Evolutionary conservation across 345 rosid species (phyloP).

Genomic region (Eucalyptus marginata): DNA sequence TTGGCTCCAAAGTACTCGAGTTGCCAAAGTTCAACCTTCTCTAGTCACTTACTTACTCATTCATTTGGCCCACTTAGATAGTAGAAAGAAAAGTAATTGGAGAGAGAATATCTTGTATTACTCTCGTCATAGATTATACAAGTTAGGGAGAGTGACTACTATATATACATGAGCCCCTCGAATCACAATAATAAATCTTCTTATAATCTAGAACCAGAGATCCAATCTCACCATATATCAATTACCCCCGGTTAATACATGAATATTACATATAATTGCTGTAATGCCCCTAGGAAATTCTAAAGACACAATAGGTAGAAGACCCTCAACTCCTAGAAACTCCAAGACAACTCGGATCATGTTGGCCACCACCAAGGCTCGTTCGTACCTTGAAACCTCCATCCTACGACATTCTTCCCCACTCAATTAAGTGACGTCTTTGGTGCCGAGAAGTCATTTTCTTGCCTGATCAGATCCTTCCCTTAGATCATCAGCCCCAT

Average conservation of each 20-base stretch:
- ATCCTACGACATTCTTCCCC: not conserved
- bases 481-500: not conserved
- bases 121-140: not conserved
- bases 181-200: not conserved
- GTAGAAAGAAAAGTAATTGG: not conserved
- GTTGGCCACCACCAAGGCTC: not conserved
- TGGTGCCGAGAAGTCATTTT: not conserved
- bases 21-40: not conserved
- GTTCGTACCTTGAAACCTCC: not conserved
- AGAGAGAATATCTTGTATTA: not conserved
- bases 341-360: not conserved
- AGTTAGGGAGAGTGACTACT: not conserved
- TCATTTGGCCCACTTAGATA: not conserved
- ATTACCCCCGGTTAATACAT: not conserved
- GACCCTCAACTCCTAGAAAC: not conserved
- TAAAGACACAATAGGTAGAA: not conserved
- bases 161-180: not conserved
- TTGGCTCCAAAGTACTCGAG: not conserved
- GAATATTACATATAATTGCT: not conserved
- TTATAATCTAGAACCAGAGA: not conserved
- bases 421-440: not conserved
- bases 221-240: not conserved
- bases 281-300: not conserved
- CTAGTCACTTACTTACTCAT: not conserved
- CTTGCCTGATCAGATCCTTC: not conserved